Evolutionary conservation across 768 basidiomycete species (phyloP), one percentile per base, ranked within the genome.

Genomic region (Gelatoporia subvermispora): DNA sequence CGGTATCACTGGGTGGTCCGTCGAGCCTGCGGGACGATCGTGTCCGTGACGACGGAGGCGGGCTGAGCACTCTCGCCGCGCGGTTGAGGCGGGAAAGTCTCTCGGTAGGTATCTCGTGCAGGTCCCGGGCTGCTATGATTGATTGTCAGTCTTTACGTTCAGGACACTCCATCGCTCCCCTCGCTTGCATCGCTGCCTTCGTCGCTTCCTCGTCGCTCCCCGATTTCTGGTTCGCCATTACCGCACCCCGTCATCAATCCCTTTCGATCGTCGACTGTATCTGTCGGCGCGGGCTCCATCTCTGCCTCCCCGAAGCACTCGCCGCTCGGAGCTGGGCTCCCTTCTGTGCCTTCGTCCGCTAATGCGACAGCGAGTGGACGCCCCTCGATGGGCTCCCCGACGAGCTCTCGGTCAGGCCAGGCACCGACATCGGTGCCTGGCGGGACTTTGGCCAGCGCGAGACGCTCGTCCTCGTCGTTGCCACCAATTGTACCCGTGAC

Each of bases 41-140:
- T 71, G 13, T 59, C 61, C 65, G 69, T 34, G 73, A 74, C 28
- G 73, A 75, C 8, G 46, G 49, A 15, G 58, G 41, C 45, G 39
- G 45, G 17, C 52, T 61, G 2, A 66, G 70, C 3, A 65, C 73
- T 3, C 52, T 72, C 21, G 70, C 55, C 20, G 63, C 73, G 17
- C 71, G 81, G 35, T 58, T 78, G 9, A 65, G 82, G 47, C 76
- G 58, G 56, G 80, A 81, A 57, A 81, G 78, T 57, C 60, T 73
- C 31, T n/a, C n/a, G n/a, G n/a, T n/a, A n/a, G n/a, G n/a, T n/a
- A n/a, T n/a, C n/a, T n/a, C 65, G 67, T 47, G 64, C 66, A 41
- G 65, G 63, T 45, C 64, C 71, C 42, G 63, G 69, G 37, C 60
- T 56, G 34, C 62, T 62, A 47, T 36, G 64, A 56, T 13, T 37